These are phyloP conservation scores for Rhodotorula sp. DNA, from an alignment of 1,284 basidiomycete species.

Conservation along the genomic window DNA sequence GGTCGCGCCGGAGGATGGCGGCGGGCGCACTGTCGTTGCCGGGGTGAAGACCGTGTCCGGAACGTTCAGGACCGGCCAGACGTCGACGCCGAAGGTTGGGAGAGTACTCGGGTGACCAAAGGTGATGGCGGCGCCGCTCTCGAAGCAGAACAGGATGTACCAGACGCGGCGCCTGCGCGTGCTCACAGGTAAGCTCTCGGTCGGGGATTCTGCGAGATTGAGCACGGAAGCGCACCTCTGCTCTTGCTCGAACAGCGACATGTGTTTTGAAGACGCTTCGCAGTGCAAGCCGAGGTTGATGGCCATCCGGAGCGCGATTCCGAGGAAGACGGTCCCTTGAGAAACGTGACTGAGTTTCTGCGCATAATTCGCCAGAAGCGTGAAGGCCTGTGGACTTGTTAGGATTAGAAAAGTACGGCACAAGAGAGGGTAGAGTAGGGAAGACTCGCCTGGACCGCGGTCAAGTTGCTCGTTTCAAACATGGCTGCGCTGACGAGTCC, in stretches of 20 bases:
- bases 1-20: neutral
- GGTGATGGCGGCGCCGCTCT: conserved; percentile 32
- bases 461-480: conserved; percentile 41
- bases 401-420: too few relatives aligned
- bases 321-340: conserved; percentile 40
- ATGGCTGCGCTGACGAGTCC: conserved; percentile 31
- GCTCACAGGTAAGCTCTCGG: neutral
- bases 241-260: conserved; percentile 45
- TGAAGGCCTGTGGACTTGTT: neutral
- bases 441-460: conserved; percentile 41
- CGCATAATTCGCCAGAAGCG: conserved; percentile 39
- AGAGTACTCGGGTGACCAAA: conserved; percentile 41
- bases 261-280: conserved; percentile 40
- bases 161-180: conserved; percentile 40
- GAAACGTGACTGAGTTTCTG: conserved; percentile 44
- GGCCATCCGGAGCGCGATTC: conserved; percentile 45
- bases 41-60: conserved; percentile 13
- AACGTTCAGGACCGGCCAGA: neutral
- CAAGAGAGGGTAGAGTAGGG: too few relatives aligned
- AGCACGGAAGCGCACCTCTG: conserved; percentile 3
- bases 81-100: conserved; percentile 15
- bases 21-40: neutral
- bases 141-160: conserved; percentile 45
- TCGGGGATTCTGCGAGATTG: too few relatives aligned
- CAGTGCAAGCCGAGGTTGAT: conserved; percentile 45